Conservation (phyloP, 2,329 filamentous ascomycete species). For the Aureobasidium sp. region DNA sequence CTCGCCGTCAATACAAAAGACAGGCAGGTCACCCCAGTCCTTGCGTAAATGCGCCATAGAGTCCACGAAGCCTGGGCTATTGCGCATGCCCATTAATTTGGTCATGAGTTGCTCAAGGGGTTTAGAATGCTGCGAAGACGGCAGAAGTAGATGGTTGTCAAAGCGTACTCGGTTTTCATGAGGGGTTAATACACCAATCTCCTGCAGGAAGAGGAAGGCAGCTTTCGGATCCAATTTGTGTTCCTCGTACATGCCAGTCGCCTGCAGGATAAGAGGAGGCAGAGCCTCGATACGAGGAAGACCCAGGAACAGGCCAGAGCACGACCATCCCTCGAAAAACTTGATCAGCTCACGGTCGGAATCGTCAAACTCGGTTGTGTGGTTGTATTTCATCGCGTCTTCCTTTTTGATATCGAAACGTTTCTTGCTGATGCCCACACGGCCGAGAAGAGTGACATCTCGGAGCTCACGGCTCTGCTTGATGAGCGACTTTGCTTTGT, state of each 20-base stretch:
- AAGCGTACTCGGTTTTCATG: constrained; percentile 62
- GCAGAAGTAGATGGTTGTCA: constrained; percentile 44
- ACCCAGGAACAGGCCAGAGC: constrained; percentile 44
- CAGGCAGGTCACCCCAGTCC: constrained; percentile 49
- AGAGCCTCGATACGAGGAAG: constrained; percentile 49
- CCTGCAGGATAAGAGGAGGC: constrained; percentile 56
- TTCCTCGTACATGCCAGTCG: constrained; percentile 52
- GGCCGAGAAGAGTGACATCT: constrained; percentile 25
- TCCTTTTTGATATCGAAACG: constrained; percentile 19
- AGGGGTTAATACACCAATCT: constrained; percentile 61
- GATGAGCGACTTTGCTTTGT: constrained; percentile 34
- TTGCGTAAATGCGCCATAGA: constrained; percentile 48
- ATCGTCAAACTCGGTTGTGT: constrained; percentile 35
- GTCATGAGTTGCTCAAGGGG: constrained; percentile 35
- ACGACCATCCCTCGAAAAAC: constrained; percentile 63
- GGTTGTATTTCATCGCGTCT: constrained; percentile 19
- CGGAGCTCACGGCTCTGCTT: constrained; percentile 30
- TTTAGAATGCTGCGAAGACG: constrained; percentile 36
- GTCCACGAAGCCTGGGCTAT: constrained; percentile 37
- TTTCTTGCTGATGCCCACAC: constrained; percentile 31
- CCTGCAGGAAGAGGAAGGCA: constrained; percentile 62
- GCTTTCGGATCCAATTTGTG: constrained; percentile 38
- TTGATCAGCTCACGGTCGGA: constrained; percentile 50
- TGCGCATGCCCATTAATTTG: constrained; percentile 21
- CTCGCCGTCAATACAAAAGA: constrained; percentile 65